These are phyloP conservation scores for Rhododendron vialii DNA, from an alignment of 148 eudicot species.

Conservation along the genomic window DNA sequence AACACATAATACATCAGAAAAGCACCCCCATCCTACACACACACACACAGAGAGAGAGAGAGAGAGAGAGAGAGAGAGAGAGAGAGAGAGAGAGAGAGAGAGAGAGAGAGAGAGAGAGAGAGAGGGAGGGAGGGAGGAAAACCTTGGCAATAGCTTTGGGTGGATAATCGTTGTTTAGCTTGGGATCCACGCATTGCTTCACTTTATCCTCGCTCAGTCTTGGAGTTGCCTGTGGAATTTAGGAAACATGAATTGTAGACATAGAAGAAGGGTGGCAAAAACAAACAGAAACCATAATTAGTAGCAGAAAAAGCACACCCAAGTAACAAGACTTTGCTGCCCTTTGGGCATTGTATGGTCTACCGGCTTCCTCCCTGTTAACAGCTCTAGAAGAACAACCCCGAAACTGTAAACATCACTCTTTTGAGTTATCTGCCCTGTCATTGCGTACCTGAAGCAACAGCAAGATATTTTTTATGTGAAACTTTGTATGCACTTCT, in stretches of 20 bases:
- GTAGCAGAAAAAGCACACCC: constrained; percentile 42
- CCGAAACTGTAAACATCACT: constrained; percentile 98
- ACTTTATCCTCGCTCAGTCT: constrained; percentile 95
- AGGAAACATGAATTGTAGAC: neutral
- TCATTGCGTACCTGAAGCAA: constrained; percentile 81
- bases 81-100: neutral
- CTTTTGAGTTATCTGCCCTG: constrained; percentile 93
- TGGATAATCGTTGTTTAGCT: constrained; percentile 68
- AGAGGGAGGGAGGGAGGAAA: neutral
- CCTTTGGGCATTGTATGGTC: constrained; percentile 98
- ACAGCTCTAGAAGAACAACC: constrained; percentile 86
- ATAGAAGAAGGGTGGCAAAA: neutral
- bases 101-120: too few relatives aligned
- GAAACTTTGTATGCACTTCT: neutral
- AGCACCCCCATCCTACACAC: neutral
- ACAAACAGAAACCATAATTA: neutral
- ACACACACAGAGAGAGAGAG: neutral
- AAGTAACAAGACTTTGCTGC: constrained; percentile 91
- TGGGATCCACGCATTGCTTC: constrained; percentile 94
- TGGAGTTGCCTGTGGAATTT: constrained; percentile 73
- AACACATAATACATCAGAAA: neutral
- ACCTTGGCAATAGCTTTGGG: constrained; percentile 95
- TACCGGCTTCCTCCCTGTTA: constrained; percentile 94
- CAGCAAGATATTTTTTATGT: neutral
- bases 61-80: neutral